Conservation (phyloP, 768 basidiomycete species). For the Suillus subalutaceus region DNA sequence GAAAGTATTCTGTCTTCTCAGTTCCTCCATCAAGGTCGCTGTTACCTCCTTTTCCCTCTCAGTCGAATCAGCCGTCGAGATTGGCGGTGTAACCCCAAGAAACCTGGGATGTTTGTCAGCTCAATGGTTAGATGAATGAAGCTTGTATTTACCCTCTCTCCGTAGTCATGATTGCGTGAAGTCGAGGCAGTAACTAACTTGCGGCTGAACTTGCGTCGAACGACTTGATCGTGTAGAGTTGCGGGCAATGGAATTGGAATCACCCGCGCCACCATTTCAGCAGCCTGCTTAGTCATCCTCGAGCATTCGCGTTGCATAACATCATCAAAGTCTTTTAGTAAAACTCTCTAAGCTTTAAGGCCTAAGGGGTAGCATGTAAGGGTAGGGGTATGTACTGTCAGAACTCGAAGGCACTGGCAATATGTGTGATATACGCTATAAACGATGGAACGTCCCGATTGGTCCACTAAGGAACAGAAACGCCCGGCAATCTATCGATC, state of each 20-base stretch:
- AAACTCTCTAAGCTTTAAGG: not conserved
- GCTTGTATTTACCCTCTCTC: constrained; percentile 41
- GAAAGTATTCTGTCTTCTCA: constrained; percentile 83
- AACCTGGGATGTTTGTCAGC: constrained; percentile 45
- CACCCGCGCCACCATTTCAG: constrained; percentile 3
- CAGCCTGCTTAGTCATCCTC: constrained; percentile 9
- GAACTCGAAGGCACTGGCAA: not conserved
- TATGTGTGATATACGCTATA: not conserved
- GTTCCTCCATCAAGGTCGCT: constrained; percentile 85
- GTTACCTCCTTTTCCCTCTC: constrained; percentile 85
- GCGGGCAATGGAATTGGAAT: constrained; percentile 3
- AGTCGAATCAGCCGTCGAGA: constrained; percentile 74
- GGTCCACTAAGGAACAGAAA: not conserved
- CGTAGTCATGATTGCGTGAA: constrained; percentile 37
- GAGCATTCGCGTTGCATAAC: not conserved
- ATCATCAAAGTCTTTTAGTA: not conserved
- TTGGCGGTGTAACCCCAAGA: constrained; percentile 85
- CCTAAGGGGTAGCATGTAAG: not conserved
- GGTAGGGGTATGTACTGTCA: not conserved
- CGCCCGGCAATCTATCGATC: not conserved
- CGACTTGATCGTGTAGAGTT: constrained; percentile 12
- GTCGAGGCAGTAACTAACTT: constrained; percentile 5
- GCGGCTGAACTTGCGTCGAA: constrained; percentile 13
- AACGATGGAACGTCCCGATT: not conserved
- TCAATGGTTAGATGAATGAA: constrained; percentile 18